Base-by-base conservation (phyloP, 768 basidiomycete genomes). In the Dioszegia aurantiaca region DNA sequence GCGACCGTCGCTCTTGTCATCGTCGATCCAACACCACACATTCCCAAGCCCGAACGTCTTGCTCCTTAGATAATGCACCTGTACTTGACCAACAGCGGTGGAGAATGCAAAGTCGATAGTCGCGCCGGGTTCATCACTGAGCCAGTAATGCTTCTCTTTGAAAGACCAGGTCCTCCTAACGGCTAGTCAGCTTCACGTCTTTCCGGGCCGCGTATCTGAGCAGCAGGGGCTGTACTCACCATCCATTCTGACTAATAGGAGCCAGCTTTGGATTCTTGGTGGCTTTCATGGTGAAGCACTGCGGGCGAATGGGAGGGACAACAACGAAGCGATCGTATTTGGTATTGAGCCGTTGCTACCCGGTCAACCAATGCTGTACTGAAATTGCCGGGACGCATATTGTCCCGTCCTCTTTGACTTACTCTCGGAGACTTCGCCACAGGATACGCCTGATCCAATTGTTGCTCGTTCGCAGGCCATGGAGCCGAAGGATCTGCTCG, bases 11-110 rank as follows among this genome's bases (percentile, higher is more conserved):
- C 19, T n/a, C 40, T 42, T 42, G 19, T 69, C 69, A 37, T 71
- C 61, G 55, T 74, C 73, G 17, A 73, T 67, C 73, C 71, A 75
- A 47, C 73, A 75, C 5, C 45, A 30, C n/a, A 64, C 55, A 10
- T 61, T 62, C 27, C 73, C 70, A 1, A 75, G 55, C 36, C 63
- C 61, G 31, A 65, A 69, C 16, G 52, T 57, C 9, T 58, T 53
- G 23, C 69, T 70, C 26, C 66, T 58, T 1, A 68, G 62, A 45
- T 68, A 69, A 37, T 67, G 61, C 27, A 74, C 40, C 53, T 68
- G 55, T 48, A 67, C 63, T 19, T 58, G 37, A 33, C 73, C 64
- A n/a, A 68, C 30, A 4, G 59, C 52, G 12, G 69, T 62, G 4
- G 57, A 45, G 41, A 74, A 64, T 4, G 56, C 47, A 48, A 74